These are phyloP conservation scores for Talaromyces sp. DNA, from an alignment of 2,329 filamentous ascomycete genomes.

Conservation along the genomic window DNA sequence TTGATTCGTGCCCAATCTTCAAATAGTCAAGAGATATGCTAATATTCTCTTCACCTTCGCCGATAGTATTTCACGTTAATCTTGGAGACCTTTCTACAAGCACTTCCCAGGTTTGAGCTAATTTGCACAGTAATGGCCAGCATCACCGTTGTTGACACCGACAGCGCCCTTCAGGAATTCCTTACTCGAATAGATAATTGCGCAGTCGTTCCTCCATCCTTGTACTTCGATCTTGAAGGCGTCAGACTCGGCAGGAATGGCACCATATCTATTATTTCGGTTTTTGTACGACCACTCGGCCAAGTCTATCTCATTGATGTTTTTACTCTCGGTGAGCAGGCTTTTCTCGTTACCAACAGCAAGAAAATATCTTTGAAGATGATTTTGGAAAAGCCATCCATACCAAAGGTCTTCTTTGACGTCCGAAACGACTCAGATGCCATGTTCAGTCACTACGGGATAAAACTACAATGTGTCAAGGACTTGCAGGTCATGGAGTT, in stretches of 20 bases:
- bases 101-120: no score
- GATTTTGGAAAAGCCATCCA: constrained; percentile 42
- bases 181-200: background rate
- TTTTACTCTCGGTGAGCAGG: background rate
- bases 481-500: background rate
- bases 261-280: background rate
- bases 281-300: background rate
- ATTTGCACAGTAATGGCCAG: no score
- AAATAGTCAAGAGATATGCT: no score
- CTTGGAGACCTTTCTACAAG: no score
- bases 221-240: background rate
- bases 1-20: no score
- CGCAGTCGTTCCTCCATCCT: background rate
- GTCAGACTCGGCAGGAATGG: background rate
- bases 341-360: background rate
- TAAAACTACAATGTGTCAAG: background rate
- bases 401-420: constrained; percentile 55
- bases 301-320: background rate
- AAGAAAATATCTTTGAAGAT: background rate
- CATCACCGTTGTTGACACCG: background rate
- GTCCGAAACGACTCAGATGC: constrained; percentile 56
- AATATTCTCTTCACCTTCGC: no score
- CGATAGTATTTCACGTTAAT: constrained; percentile 6
- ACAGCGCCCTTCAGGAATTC: background rate
- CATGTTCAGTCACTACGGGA: constrained; percentile 36